Conservation (phyloP, 352 stramenopile genomes). For the Phytophthora sp. region DNA sequence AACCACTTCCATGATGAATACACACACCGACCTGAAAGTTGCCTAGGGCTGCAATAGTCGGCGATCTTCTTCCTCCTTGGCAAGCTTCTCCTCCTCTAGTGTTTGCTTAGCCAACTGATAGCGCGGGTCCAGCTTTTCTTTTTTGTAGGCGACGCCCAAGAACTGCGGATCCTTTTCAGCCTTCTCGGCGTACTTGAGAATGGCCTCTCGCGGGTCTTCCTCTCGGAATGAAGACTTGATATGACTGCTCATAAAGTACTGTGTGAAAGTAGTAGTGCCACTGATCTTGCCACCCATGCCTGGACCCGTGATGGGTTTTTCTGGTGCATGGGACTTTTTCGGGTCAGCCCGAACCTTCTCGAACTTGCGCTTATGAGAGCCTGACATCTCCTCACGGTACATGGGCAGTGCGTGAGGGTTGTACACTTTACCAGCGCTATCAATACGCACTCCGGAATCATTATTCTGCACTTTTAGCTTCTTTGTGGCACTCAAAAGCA, state of each 20-base stretch:
- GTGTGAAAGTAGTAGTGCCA: constrained; percentile 83
- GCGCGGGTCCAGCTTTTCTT: constrained; percentile 70
- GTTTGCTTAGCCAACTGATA: constrained; percentile 81
- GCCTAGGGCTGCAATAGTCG: constrained; percentile 72
- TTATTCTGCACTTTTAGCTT: constrained; percentile 64
- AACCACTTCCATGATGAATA: neutral
- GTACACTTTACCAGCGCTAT: constrained; percentile 72
- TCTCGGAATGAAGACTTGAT: constrained; percentile 88
- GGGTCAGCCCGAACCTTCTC: constrained; percentile 71
- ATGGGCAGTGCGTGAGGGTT: constrained; percentile 84
- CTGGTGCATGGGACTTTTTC: constrained; percentile 74
- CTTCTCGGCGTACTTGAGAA: constrained; percentile 86
- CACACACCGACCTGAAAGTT: neutral
- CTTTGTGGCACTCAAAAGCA: constrained; percentile 82
- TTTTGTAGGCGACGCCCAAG: constrained; percentile 60
- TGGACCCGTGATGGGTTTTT: constrained; percentile 76
- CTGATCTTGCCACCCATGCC: constrained; percentile 83
- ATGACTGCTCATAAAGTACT: constrained; percentile 90
- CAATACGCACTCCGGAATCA: constrained; percentile 74
- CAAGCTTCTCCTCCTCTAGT: constrained; percentile 79
- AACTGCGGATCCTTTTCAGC: constrained; percentile 79
- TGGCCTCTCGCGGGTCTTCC: constrained; percentile 85
- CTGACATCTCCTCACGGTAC: constrained; percentile 70
- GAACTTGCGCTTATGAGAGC: constrained; percentile 74
- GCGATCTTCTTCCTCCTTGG: constrained; percentile 79